Evolutionary conservation across 768 basidiomycete genomes (phyloP).

Genomic region (Boletus rufocinnamomeus): DNA sequence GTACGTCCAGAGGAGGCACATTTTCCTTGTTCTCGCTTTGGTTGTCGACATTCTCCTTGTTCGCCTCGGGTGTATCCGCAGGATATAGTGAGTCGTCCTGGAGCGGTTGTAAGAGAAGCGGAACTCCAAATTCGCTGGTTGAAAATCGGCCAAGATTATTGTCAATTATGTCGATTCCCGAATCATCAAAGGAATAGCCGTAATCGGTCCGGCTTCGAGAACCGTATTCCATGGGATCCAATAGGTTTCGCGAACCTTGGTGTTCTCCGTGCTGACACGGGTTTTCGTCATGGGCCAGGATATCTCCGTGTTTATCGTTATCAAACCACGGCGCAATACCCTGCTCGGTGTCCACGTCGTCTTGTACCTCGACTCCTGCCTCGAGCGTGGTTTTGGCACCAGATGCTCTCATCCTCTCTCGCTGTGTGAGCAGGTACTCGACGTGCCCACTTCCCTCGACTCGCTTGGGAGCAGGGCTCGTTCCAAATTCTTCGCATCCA

Average conservation of each 20-base stretch:
- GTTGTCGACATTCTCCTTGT: constrained; percentile 18
- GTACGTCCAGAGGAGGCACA: constrained; percentile 5
- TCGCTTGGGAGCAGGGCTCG: constrained; percentile 26
- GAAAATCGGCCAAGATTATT: constrained; percentile 2
- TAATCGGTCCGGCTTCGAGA: background rate
- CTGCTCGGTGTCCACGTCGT: background rate
- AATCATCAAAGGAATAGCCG: constrained; percentile 15
- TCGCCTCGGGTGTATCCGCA: constrained; percentile 4
- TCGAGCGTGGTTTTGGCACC: background rate
- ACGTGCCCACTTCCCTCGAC: constrained; percentile 10
- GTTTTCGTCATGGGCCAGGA: background rate
- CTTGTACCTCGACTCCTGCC: constrained; percentile 1
- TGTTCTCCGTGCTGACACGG: background rate
- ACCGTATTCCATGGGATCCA: constrained; percentile 1
- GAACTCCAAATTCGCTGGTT: constrained; percentile 6
- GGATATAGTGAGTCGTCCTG: constrained; percentile 7
- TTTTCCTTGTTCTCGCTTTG: constrained; percentile 23
- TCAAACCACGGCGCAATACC: background rate
- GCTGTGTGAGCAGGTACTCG: constrained; percentile 29
- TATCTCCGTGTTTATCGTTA: background rate
- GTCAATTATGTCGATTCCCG: constrained; percentile 19
- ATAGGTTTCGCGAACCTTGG: background rate
- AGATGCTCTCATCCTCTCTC: constrained; percentile 25
- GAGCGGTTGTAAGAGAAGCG: constrained; percentile 7
- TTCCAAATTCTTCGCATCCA: constrained; percentile 28